These are phyloP conservation scores for Xylariaceae sp. DNA, from an alignment of 2,329 filamentous ascomycete genomes.

Conservation along the genomic window DNA sequence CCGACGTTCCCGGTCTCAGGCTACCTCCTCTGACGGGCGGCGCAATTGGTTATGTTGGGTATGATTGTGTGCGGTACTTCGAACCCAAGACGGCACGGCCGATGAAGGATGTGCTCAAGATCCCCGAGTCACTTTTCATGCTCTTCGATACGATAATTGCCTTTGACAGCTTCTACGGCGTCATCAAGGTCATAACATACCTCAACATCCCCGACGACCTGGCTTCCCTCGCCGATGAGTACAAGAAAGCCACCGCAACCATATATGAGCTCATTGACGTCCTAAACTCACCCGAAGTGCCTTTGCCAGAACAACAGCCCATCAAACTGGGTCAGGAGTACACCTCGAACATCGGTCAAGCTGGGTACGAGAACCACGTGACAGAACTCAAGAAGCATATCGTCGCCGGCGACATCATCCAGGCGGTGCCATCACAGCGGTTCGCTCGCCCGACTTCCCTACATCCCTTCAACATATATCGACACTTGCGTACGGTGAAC, in stretches of 20 bases:
- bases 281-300: conserved; percentile 75
- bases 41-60: conserved; percentile 94
- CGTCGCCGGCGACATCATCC: conserved; percentile 90
- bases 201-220: conserved; percentile 69
- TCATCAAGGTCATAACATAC: conserved; percentile 93
- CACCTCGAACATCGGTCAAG: conserved; percentile 87
- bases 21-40: conserved; percentile 89
- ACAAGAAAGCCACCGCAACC: conserved; percentile 67
- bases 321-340: conserved; percentile 79
- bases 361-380: conserved; percentile 92
- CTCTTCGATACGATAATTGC: conserved; percentile 93
- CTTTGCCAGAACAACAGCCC: conserved; percentile 76
- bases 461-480: conserved; percentile 98
- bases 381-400: conserved; percentile 89
- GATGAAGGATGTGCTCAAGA: conserved; percentile 84
- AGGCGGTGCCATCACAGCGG: conserved; percentile 93
- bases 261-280: conserved; percentile 73
- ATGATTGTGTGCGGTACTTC: conserved; percentile 97
- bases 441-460: conserved; percentile 87
- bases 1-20: conserved; percentile 79
- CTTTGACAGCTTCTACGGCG: conserved; percentile 92
- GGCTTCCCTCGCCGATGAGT: conserved; percentile 66
- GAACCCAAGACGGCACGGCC: conserved; percentile 93
- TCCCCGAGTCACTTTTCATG: conserved; percentile 97
- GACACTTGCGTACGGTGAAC: conserved; percentile 94